Conservation (phyloP, 148 eudicot genomes). For the Fagopyrum homotropicum region DNA sequence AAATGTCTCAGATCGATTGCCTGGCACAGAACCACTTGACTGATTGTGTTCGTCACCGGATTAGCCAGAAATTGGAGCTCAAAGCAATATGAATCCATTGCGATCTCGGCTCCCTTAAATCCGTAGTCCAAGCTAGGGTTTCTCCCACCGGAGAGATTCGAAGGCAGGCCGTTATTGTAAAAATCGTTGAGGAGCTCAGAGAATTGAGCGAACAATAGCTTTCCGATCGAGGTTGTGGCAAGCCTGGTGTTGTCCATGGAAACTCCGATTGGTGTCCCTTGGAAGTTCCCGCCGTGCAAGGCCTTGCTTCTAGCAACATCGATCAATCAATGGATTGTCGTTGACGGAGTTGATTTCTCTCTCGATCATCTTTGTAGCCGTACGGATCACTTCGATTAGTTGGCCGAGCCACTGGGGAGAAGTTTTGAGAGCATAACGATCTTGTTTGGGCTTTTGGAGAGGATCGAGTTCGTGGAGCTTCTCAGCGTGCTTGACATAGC, state of each 20-base stretch:
- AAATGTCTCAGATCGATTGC: slow-evolving; percentile 35
- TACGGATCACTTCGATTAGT: too few species aligned
- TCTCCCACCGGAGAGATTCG: slow-evolving; percentile 31
- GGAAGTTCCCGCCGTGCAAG: slow-evolving; percentile 40
- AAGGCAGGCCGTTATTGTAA: slow-evolving; percentile 39
- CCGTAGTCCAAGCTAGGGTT: slow-evolving; percentile 34
- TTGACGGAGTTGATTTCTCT: too few species aligned
- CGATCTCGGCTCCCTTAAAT: slow-evolving; percentile 14
- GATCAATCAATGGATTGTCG: slow-evolving; percentile 16
- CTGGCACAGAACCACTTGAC: slow-evolving; percentile 33
- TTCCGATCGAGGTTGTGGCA: slow-evolving; percentile 33
- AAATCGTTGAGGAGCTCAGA: slow-evolving; percentile 38
- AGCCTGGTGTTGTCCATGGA: slow-evolving; percentile 38
- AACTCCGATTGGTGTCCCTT: slow-evolving; percentile 40
- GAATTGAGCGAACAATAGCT: slow-evolving; percentile 38
- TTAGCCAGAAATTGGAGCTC: slow-evolving; percentile 35
- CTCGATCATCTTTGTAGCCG: too few species aligned
- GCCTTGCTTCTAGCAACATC: slow-evolving; percentile 40
- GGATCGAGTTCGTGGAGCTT: too few species aligned
- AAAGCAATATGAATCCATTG: slow-evolving; percentile 37
- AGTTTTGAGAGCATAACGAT: too few species aligned
- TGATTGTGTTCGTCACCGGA: slow-evolving; percentile 31
- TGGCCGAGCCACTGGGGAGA: too few species aligned
- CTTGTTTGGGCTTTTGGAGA: too few species aligned
- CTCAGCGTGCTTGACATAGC: slow-evolving; percentile 17